Conservation (phyloP, 352 stramenopile genomes). For the Elongisporangium prolatum region DNA sequence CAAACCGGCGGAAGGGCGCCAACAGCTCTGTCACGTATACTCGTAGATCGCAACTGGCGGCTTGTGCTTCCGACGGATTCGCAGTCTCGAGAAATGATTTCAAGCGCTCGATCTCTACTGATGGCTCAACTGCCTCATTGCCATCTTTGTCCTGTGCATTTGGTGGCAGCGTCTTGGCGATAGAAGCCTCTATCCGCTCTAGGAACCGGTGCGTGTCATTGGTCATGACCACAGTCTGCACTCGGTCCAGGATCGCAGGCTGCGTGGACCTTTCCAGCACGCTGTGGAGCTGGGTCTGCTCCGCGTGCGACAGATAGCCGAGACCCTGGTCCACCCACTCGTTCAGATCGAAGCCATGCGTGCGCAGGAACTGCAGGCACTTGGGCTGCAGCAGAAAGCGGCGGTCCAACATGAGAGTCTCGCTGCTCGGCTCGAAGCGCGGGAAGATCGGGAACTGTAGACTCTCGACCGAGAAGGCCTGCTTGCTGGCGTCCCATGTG, state of each 20-base stretch:
- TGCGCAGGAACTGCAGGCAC: constrained; percentile 71
- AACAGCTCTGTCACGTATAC: constrained; percentile 53
- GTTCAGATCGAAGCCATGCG: constrained; percentile 79
- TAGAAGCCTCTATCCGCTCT: constrained; percentile 26
- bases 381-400: constrained; percentile 68
- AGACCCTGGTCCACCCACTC: constrained; percentile 70
- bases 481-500: constrained; percentile 32
- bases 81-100: constrained; percentile 33
- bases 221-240: constrained; percentile 29
- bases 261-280: constrained; percentile 20
- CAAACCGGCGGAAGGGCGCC: constrained; percentile 56
- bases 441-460: constrained; percentile 81
- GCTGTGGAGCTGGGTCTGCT: constrained; percentile 26
- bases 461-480: constrained; percentile 48
- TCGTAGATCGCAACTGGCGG: constrained; percentile 7
- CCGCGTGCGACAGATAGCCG: constrained; percentile 57
- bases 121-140: constrained; percentile 1
- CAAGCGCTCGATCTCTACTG: constrained; percentile 14
- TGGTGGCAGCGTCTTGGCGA: constrained; percentile 3
- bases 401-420: constrained; percentile 29
- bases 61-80: constrained; percentile 16
- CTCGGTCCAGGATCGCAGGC: constrained; percentile 33
- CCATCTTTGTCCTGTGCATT: background rate
- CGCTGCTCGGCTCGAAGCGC: constrained; percentile 26
- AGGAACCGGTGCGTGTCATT: constrained; percentile 41